Evolutionary conservation across 441 rosid genomes (phyloP), one percentile per base, ranked within the genome.

Genomic region (Euphorbia celastroides): DNA sequence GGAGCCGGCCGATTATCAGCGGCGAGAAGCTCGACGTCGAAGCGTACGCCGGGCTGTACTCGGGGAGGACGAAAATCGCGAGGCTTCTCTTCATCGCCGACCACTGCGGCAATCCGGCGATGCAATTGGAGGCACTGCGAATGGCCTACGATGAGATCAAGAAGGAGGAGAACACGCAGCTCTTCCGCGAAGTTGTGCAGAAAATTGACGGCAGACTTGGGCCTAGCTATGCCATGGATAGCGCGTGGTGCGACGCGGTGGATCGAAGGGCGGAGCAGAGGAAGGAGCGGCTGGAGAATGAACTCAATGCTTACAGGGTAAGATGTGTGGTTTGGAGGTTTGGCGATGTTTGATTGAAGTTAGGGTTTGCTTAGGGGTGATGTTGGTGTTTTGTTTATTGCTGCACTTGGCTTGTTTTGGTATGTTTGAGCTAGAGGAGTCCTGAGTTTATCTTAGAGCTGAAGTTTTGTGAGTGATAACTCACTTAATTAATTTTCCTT

Each of bases 131-230:
- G 72, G 98, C 98, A 13, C 72, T 94, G 20, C 76, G 92, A 73
- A 89, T 92, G 91, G 98, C 98, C 20, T 89, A 89, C 66, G 99
- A 94, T 17, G 98, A 92, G 79, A 82, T 87, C 74, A 94, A 89
- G 78, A 89, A 84, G 67, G 96, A 97, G 14, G 98, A 92, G 87
- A 88, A 92, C 79, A 84, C 97, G 31, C 91, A 80, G 79, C 76
- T 88, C 32, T 88, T 85, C 60, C 83, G 91, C 51, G 99, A 94
- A 27, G 90, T 89, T 13, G 96, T 83, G 50, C 81, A 66, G 68
- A 92, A 76, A 84, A 84, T 92, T 56, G 80, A 73, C 14, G 97
- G 97, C 31, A 81, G 78, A 56, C 76, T 89, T 66, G 98, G 99
- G 3, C 77, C 81, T 1, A 74, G 72, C 62, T 89, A 89, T 41